Evolutionary conservation across 345 rosid species (phyloP).

Genomic region (Euphorbia lathyris): DNA sequence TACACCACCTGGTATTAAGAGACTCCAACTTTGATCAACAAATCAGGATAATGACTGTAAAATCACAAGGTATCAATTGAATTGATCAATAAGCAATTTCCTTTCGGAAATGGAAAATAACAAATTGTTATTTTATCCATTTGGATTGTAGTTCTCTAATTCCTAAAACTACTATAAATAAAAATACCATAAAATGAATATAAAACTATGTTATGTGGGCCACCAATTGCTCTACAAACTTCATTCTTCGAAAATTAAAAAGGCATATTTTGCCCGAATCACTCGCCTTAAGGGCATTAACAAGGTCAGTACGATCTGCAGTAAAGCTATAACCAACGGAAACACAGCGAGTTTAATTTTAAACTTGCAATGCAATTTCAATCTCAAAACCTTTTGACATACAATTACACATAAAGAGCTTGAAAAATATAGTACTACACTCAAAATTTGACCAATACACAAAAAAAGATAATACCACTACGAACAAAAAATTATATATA

Average conservation of each 20-base stretch:
- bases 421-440: not conserved
- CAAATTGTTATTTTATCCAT: too few species aligned
- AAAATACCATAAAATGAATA: not conserved
- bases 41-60: not conserved
- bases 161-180: too few species aligned
- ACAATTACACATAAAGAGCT: not conserved
- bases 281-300: constrained; percentile 64
- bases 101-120: not conserved
- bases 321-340: constrained; percentile 45
- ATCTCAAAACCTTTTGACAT: not conserved
- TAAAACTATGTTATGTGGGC: not conserved
- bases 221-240: not conserved
- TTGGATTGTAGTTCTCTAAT: too few species aligned
- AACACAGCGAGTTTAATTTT: not conserved
- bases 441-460: not conserved
- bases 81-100: not conserved
- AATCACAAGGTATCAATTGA: not conserved
- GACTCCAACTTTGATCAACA: constrained; percentile 70
- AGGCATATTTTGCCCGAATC: not conserved
- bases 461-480: not conserved
- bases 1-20: constrained; percentile 78
- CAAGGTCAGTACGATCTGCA: constrained; percentile 77
- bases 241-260: not conserved
- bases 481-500: not conserved
- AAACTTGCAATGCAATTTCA: not conserved